Evolutionary conservation across 345 rosid genomes (phyloP).

Genomic region (Lepidium aucheri): DNA sequence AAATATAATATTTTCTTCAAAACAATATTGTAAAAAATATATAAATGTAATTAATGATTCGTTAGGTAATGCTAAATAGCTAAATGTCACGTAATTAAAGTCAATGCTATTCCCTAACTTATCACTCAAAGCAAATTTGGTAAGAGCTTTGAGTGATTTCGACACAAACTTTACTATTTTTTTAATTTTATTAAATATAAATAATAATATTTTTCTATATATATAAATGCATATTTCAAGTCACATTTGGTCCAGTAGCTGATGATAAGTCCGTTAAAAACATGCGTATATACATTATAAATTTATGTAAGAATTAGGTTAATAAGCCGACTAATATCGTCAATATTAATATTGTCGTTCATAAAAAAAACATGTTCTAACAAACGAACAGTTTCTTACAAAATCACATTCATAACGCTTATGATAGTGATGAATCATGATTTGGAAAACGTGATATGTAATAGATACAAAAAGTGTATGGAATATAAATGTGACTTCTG

Average conservation of each 20-base stretch:
- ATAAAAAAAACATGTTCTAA: slow-evolving; percentile 9
- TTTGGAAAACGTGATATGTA: neutral
- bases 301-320: too few relatives aligned
- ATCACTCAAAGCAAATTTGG: slow-evolving; percentile 26
- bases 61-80: slow-evolving; percentile 6
- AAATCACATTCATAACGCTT: slow-evolving; percentile 17
- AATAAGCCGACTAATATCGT: too few relatives aligned
- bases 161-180: neutral
- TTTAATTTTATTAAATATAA: neutral
- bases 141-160: slow-evolving; percentile 27
- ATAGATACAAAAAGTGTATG: neutral
- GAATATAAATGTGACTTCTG: slow-evolving; percentile 1
- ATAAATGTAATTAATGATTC: neutral
- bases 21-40: too few relatives aligned
- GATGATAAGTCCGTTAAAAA: too few relatives aligned
- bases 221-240: too few relatives aligned
- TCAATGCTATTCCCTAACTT: slow-evolving; percentile 26
- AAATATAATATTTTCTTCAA: neutral
- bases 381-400: neutral
- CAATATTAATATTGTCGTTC: too few relatives aligned
- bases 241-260: too few relatives aligned
- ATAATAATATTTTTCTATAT: neutral
- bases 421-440: neutral
- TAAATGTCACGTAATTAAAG: slow-evolving; percentile 18
- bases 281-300: too few relatives aligned